phyloP scores from a whole-genome alignment of 345 rosid species.

The Durio zibethinus region DNA sequence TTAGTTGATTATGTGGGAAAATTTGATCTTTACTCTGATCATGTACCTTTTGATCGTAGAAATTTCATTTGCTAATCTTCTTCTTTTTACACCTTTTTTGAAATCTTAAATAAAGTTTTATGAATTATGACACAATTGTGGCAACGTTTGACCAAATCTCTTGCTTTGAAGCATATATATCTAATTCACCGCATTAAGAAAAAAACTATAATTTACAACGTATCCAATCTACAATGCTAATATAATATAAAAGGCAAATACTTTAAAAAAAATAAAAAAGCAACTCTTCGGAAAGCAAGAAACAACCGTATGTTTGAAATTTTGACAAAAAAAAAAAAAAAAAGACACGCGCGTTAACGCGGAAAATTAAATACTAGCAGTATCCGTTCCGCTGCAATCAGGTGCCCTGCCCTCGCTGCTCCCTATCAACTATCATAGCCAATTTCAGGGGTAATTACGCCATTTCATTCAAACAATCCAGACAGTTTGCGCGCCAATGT shows the following conservation, averaged over 20 bases:
- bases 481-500: slow-evolving; percentile 23
- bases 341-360: background rate
- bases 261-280: too few species aligned
- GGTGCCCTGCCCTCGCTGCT: background rate
- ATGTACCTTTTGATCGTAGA: background rate
- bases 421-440: background rate
- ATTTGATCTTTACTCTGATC: background rate
- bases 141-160: background rate
- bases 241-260: too few species aligned
- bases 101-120: background rate
- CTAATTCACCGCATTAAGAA: background rate
- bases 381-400: background rate
- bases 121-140: background rate
- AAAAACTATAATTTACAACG: background rate
- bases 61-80: background rate
- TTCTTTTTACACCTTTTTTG: background rate
- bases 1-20: background rate
- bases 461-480: background rate
- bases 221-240: too few species aligned
- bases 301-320: too few species aligned
- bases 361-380: background rate
- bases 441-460: background rate
- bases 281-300: too few species aligned
- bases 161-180: background rate
- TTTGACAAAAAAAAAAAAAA: too few species aligned